Evolutionary conservation across 177 flowering plant species (phyloP), one percentile per base, ranked within the genome.

Genomic region (Vitis hybrid): DNA sequence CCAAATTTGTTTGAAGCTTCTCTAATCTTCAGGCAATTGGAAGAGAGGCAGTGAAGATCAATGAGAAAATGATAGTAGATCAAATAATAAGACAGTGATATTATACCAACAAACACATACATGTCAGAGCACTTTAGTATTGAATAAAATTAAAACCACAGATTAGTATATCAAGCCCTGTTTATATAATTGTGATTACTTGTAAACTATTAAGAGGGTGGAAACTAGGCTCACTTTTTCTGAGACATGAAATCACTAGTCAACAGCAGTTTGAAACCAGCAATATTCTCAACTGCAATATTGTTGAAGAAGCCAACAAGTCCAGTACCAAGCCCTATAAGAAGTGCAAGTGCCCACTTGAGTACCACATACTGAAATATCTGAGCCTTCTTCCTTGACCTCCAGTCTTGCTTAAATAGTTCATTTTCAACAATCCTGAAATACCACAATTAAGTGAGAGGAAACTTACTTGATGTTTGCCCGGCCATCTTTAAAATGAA

Each of bases 341-440:
- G 58, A 24, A 75, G 67, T 0, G 70, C 70, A 54, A 75, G 60
- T 4, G 67, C 60, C 78, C 78, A 75, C 50, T 75, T 75, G 52
- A 75, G 66, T 1, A 54, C 19, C 48, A 75, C 19, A 15, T 75
- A 75, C 66, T 75, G 71, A 56, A 52, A 71, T 24, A 75, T 71
- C 68, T 75, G 68, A 52, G 32, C 32, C 49, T 67, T 66, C 56
- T 56, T 66, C 46, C 78, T 66, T 6, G 62, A 32, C 48, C 78
- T 65, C 78, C 78, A 75, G 56, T 75, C 78, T 27, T 75, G 71
- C 64, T 75, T 75, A 27, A 75, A 67, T 48, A 75, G 27, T 7
- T 71, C 74, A 63, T 75, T 75, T 21, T 75, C 78, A 11, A 71
- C 58, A 27, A 75, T 75, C 74, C 78, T 75, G 72, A 65, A 54